These are phyloP conservation scores for Vaucheria bursata DNA, from an alignment of 352 stramenopile species.

Conservation along the genomic window DNA sequence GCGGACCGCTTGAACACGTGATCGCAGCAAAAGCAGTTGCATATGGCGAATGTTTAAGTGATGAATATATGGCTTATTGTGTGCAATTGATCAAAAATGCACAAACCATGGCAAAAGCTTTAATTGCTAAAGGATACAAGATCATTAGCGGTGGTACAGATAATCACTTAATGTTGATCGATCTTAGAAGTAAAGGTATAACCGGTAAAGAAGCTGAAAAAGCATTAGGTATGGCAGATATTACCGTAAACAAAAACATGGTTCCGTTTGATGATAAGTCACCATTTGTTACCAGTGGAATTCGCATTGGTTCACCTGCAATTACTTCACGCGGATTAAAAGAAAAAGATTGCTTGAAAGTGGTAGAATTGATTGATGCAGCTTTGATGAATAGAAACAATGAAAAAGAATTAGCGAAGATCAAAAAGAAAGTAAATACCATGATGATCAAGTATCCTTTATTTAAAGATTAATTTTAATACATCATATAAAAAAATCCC, in stretches of 20 bases:
- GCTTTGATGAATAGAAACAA: too few relatives aligned
- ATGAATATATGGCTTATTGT: neutral
- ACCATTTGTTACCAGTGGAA: neutral
- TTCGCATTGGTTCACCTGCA: neutral
- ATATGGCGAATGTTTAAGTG: neutral
- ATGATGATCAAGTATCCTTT: too few relatives aligned
- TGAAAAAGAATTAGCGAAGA: too few relatives aligned
- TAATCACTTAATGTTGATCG: constrained; percentile 93
- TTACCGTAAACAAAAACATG: constrained; percentile 97
- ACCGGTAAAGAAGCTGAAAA: constrained; percentile 91
- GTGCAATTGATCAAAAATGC: constrained; percentile 65
- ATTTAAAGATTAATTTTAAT: too few relatives aligned
- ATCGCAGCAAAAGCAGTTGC: constrained; percentile 92
- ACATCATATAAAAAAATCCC: too few relatives aligned
- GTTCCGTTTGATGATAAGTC: constrained; percentile 74
- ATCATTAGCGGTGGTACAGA: constrained; percentile 93
- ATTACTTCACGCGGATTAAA: neutral
- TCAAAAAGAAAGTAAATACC: too few relatives aligned
- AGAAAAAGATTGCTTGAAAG: too few relatives aligned
- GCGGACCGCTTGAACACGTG: constrained; percentile 98
- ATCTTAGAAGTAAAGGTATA: constrained; percentile 76
- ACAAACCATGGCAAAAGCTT: constrained; percentile 68
- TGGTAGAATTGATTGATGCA: too few relatives aligned
- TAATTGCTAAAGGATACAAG: constrained; percentile 80
- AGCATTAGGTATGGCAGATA: constrained; percentile 76